These are phyloP conservation scores for Diaporthe sp. DNA, from an alignment of 2,329 filamentous ascomycete species.

Conservation along the genomic window DNA sequence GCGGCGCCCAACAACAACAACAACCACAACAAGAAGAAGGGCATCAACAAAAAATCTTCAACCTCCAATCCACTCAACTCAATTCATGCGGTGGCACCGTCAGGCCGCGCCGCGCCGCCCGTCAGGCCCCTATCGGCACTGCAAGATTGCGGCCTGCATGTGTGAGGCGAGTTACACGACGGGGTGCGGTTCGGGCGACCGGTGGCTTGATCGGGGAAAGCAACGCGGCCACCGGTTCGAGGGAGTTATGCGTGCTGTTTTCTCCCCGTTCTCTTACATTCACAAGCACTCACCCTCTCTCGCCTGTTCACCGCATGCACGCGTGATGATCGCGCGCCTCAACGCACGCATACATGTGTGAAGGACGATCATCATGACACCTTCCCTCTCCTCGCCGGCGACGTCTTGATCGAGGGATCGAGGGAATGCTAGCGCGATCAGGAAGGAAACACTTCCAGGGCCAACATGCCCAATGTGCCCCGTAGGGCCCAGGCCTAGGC, in stretches of 20 bases:
- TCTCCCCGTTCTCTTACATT: neutral
- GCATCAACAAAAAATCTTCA: neutral
- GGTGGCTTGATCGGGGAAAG: neutral
- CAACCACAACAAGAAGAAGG: neutral
- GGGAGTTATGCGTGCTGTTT: too few species aligned
- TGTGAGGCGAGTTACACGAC: constrained; percentile 15
- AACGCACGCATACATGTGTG: neutral
- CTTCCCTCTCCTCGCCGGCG: neutral
- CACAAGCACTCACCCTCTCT: neutral
- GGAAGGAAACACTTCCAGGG: neutral
- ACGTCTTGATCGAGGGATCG: neutral
- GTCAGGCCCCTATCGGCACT: neutral
- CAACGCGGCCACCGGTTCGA: neutral
- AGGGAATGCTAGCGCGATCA: constrained; percentile 18
- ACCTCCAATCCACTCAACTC: neutral
- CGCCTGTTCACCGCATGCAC: neutral
- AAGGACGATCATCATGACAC: neutral
- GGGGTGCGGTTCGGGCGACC: neutral
- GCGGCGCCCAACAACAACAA: neutral
- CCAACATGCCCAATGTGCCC: neutral
- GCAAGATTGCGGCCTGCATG: neutral
- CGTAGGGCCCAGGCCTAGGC: neutral
- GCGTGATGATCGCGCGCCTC: neutral
- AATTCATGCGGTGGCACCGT: constrained; percentile 12
- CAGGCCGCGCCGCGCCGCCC: neutral